phyloP scores from a whole-genome alignment of 169 alveolate genomes.

The Plasmodium sp. region DNA sequence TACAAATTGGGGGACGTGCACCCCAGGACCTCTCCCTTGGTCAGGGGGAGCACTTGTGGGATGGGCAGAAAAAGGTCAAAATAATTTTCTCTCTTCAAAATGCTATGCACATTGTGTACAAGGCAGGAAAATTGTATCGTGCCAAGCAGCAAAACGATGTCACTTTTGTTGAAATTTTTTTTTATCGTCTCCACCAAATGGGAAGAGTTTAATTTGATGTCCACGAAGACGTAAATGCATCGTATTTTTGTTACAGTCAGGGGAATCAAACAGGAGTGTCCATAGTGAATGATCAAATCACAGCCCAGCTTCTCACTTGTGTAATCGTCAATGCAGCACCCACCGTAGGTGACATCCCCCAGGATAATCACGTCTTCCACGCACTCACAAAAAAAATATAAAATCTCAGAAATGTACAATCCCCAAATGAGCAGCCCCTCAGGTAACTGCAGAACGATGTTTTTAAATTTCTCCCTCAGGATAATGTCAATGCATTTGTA shows the following conservation, averaged over 20 bases:
- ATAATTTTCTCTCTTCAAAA: constrained; percentile 72
- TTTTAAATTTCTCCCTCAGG: constrained; percentile 80
- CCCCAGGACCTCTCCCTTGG: constrained; percentile 98
- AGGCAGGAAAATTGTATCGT: constrained; percentile 91
- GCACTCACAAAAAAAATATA: constrained; percentile 87
- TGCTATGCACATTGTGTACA: constrained; percentile 79
- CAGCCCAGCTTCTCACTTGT: constrained; percentile 92
- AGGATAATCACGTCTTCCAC: constrained; percentile 82
- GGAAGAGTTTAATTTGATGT: constrained; percentile 92
- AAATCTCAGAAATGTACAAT: constrained; percentile 91
- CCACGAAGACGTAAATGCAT: constrained; percentile 96
- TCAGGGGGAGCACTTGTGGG: constrained; percentile 97
- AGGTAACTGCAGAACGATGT: constrained; percentile 97
- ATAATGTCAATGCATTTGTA: constrained; percentile 93
- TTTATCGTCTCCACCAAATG: constrained; percentile 91
- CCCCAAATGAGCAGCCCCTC: constrained; percentile 95
- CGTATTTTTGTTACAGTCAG: constrained; percentile 87
- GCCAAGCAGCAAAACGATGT: constrained; percentile 88
- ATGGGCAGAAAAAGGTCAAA: constrained; percentile 82
- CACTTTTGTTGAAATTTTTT: constrained; percentile 79
- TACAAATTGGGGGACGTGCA: constrained; percentile 93
- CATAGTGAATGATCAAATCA: constrained; percentile 98
- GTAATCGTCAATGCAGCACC: constrained; percentile 99
- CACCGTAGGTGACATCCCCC: constrained; percentile 99
- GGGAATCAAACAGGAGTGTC: constrained; percentile 98